phyloP scores from a whole-genome alignment of 176 grass and related monocot genomes.

The Panicum miliaceum region DNA sequence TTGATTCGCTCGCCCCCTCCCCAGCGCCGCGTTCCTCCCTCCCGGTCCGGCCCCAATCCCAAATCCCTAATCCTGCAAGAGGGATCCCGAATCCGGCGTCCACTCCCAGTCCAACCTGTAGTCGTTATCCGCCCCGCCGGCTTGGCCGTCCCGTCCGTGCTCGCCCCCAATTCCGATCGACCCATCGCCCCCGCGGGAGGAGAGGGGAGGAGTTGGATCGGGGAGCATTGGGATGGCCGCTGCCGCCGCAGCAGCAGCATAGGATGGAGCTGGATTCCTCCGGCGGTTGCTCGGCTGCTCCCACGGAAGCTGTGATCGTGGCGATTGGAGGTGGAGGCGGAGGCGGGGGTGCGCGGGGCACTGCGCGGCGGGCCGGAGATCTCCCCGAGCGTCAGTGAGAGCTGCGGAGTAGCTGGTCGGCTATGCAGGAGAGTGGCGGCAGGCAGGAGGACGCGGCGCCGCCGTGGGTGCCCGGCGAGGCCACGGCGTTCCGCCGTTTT shows the following conservation, averaged over 20 bases:
- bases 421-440: conserved; percentile 43
- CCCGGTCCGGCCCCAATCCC: neutral
- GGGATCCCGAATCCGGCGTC: conserved; percentile 40
- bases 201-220: conserved; percentile 40
- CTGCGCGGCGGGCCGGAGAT: conserved; percentile 31
- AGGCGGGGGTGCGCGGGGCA: conserved; percentile 15
- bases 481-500: conserved; percentile 52
- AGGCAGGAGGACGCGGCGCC: conserved; percentile 31
- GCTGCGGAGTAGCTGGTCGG: conserved; percentile 8
- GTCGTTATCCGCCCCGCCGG: conserved; percentile 34
- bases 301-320: conserved; percentile 47
- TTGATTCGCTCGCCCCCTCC: neutral
- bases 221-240: conserved; percentile 41
- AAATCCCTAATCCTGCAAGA: neutral
- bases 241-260: conserved; percentile 39
- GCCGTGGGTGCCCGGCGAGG: conserved; percentile 54
- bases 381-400: neutral
- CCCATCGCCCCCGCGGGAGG: neutral
- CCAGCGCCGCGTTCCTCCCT: neutral
- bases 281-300: conserved; percentile 47
- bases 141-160: neutral
- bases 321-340: conserved; percentile 19
- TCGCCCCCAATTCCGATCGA: conserved; percentile 7
- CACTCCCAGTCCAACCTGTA: conserved; percentile 28
- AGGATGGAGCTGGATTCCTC: conserved; percentile 71